Evolutionary conservation across 306 rosid species (phyloP), one percentile per base, ranked within the genome.

Genomic region (Quercus variabilis): DNA sequence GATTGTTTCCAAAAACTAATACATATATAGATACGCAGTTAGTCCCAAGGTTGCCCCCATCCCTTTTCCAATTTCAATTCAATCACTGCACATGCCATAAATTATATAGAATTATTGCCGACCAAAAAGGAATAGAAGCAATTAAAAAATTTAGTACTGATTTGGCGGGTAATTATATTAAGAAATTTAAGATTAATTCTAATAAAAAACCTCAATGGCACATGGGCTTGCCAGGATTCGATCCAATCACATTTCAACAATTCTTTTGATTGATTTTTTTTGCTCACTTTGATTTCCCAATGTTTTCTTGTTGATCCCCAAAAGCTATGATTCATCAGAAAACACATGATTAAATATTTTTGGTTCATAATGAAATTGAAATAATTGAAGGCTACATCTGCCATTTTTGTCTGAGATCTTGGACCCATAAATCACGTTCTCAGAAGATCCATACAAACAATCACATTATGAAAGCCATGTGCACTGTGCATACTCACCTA

Each of bases 211-310:
- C 71, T 73, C 18, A 25, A 19, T 30, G 4, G 64, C 97, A 92
- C 94, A 85, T 87, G 93, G 86, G 28, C 79, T 84, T 80, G 90
- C 81, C 69, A 62, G n/a, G 78, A 69, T 72, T 75, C 81, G 78
- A 88, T 91, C 85, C 60, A 56, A 76, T 68, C 11, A 20, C 30
- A 4, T 33, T 63, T 65, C 28, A 9, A 49, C 28, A 63, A 4
- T 74, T 75, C 19, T 55, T 68, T 68, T 21, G 15, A 31, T 76
- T 64, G 79, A 76, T 10, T 38, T 38, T 38, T 19, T 60, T 0
- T 74, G 63, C 84, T 85, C 83, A 75, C 74, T 83, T 75, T 75
- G 59, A 19, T 74, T 69, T 75, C 46, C 46, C 76, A 52, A 57
- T 80, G 74, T 80, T 76, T 63, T 78, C 65, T 21, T 73, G 76